Conservation (phyloP, 192 early-diverging fungal genomes). For the Linnemannia schmuckeri region DNA sequence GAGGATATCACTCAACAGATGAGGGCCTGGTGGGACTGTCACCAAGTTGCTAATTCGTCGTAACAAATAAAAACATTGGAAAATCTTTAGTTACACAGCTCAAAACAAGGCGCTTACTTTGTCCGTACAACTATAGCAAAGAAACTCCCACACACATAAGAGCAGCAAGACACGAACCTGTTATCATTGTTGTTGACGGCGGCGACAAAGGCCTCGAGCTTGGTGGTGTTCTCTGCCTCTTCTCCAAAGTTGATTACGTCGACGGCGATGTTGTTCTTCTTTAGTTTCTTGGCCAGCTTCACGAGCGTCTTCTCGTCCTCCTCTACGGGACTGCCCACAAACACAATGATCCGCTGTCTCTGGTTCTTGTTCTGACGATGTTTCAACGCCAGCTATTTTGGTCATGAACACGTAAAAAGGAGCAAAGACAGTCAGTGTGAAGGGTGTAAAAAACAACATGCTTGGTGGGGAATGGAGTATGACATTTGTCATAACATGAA, state of each 20-base stretch:
- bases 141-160: background rate
- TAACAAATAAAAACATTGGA: background rate
- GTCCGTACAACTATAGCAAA: background rate
- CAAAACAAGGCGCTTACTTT: too few species aligned
- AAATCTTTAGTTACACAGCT: background rate
- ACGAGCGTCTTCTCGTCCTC: conserved; percentile 89
- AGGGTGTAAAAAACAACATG: too few species aligned
- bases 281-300: conserved; percentile 94
- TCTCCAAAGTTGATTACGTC: conserved; percentile 98
- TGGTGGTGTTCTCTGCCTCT: conserved; percentile 86
- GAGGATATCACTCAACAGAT: conserved; percentile 91
- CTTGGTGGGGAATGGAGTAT: too few species aligned
- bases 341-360: conserved; percentile 92
- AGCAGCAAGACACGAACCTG: conserved; percentile 62
- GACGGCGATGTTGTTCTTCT: conserved; percentile 97
- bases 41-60: conserved; percentile 79
- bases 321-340: conserved; percentile 90
- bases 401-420: too few species aligned
- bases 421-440: too few species aligned
- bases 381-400: conserved; percentile 85
- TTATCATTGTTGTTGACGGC: conserved; percentile 95
- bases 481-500: background rate
- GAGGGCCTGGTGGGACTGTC: conserved; percentile 93
- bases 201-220: conserved; percentile 91
- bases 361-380: conserved; percentile 98